Conservation (phyloP, 768 basidiomycete species). For the Macrocybe gigantea region DNA sequence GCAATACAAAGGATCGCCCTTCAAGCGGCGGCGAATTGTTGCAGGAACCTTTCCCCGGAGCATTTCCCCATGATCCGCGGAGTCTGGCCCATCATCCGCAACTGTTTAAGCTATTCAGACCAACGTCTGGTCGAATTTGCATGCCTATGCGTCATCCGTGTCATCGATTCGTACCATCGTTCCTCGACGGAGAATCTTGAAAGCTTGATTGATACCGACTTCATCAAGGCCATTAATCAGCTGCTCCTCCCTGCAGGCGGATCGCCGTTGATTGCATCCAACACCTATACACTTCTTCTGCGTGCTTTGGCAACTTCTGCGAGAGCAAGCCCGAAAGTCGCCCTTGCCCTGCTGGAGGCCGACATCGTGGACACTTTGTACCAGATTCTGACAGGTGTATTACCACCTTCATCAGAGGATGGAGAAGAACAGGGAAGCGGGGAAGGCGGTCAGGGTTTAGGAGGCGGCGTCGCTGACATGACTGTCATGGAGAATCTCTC, state of each 20-base stretch:
- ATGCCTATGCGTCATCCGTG: slow-evolving; percentile 89
- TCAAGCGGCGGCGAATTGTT: slow-evolving; percentile 96
- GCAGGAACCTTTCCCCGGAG: slow-evolving; percentile 85
- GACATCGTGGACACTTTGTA: slow-evolving; percentile 91
- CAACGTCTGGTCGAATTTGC: slow-evolving; percentile 97
- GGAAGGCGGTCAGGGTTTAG: slow-evolving; percentile 66
- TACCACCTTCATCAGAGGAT: slow-evolving; percentile 58
- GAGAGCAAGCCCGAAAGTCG: slow-evolving; percentile 81
- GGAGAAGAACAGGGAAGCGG: slow-evolving; percentile 60
- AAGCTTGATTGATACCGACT: slow-evolving; percentile 69
- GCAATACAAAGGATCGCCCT: slow-evolving; percentile 95
- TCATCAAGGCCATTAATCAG: slow-evolving; percentile 79
- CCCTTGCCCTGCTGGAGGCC: slow-evolving; percentile 82
- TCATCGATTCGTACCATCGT: slow-evolving; percentile 89
- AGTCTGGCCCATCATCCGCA: slow-evolving; percentile 90
- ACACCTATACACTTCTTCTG: slow-evolving; percentile 85
- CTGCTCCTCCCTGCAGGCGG: slow-evolving; percentile 83
- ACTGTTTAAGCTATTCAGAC: slow-evolving; percentile 87
- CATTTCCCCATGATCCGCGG: slow-evolving; percentile 85
- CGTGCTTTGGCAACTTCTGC: slow-evolving; percentile 86
- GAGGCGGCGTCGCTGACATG: slow-evolving; percentile 91
- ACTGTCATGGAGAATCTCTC: slow-evolving; percentile 97
- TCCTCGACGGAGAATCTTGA: slow-evolving; percentile 83
- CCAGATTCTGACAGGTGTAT: slow-evolving; percentile 91
- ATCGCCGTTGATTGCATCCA: slow-evolving; percentile 77